Base-by-base conservation (phyloP, 305 asterid genomes). In the Plantago coronopus region DNA sequence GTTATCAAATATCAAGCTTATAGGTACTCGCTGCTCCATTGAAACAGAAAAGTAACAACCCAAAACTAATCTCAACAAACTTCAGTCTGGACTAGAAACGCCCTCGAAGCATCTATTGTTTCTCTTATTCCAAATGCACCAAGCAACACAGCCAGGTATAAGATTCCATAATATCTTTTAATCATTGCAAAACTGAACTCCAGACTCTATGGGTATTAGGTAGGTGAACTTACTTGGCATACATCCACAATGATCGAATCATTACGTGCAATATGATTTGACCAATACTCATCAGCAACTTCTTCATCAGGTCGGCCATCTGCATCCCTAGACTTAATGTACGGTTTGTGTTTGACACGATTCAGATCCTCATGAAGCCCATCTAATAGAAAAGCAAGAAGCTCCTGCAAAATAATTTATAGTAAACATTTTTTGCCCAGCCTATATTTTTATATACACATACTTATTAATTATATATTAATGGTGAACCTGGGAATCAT, bases 281-380 rank as follows among this genome's bases (percentile, higher is more conserved):
- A 96, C 99, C 99, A 93, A 79, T 87, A 93, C 71, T 93, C 99
- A 71, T 93, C 95, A 5, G 99, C 99, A 63, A 93, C 90, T 82
- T 85, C 97, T 83, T 93, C 99, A 76, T 89, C 97, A 37, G 91
- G 95, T 38, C 97, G 77, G 51, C 89, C 97, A 78, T 89, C 99
- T 67, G 97, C 96, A 77, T 93, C 99, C 73, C 74, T 89, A 48
- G 96, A 93, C 70, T 87, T 82, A 67, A 89, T 83, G 73, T 89
- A 83, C 29, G 99, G 99, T 73, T 87, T 93, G 75, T 87, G 93
- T 69, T 87, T 93, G 69, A 93, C 99, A 70, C 99, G 99, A 68
- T 93, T 93, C 66, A 93, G 72, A 85, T 93, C 99, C 79, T 93
- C 99, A 47, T 93, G 99, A 81, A 93, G 99, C 64, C 99, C 99